phyloP scores from a whole-genome alignment of 805 yeast species.

The Cyberlindnera maritima region DNA sequence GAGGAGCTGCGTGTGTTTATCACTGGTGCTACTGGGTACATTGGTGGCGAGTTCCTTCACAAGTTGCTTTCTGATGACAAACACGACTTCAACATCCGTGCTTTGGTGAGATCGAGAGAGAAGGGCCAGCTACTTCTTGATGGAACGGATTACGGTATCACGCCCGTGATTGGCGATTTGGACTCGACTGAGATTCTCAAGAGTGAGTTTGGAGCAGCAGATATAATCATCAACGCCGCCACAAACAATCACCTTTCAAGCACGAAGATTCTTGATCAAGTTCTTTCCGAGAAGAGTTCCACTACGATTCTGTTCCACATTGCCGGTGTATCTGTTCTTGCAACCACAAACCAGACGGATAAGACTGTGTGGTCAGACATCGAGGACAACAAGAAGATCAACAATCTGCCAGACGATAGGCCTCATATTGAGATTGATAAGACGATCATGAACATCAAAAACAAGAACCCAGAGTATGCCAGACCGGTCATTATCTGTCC shows the following conservation, averaged over 20 bases:
- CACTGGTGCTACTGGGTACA: slow-evolving; percentile 36
- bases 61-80: slow-evolving; percentile 17
- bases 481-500: slow-evolving; percentile 34
- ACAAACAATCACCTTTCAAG: slow-evolving; percentile 30
- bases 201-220: slow-evolving; percentile 24
- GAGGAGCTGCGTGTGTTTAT: slow-evolving; percentile 6
- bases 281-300: slow-evolving; percentile 23
- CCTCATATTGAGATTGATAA: slow-evolving; percentile 27
- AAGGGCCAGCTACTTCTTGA: slow-evolving; percentile 20
- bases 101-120: slow-evolving; percentile 25
- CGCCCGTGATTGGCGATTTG: slow-evolving; percentile 28
- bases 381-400: slow-evolving; percentile 4
- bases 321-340: slow-evolving; percentile 29
- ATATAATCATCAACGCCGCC: slow-evolving; percentile 34
- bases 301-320: slow-evolving; percentile 34
- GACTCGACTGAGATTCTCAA: slow-evolving; percentile 20
- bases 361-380: slow-evolving; percentile 9
- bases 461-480: slow-evolving; percentile 29
- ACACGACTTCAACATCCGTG: slow-evolving; percentile 21
- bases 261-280: slow-evolving; percentile 25
- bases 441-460: slow-evolving; percentile 29
- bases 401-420: slow-evolving; percentile 3
- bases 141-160: slow-evolving; percentile 19
- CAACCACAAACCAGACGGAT: slow-evolving; percentile 3
- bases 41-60: slow-evolving; percentile 31